These are phyloP conservation scores for Astrothelium subdiscretum DNA, from an alignment of 495 filamentous ascomycete genomes.

Conservation along the genomic window DNA sequence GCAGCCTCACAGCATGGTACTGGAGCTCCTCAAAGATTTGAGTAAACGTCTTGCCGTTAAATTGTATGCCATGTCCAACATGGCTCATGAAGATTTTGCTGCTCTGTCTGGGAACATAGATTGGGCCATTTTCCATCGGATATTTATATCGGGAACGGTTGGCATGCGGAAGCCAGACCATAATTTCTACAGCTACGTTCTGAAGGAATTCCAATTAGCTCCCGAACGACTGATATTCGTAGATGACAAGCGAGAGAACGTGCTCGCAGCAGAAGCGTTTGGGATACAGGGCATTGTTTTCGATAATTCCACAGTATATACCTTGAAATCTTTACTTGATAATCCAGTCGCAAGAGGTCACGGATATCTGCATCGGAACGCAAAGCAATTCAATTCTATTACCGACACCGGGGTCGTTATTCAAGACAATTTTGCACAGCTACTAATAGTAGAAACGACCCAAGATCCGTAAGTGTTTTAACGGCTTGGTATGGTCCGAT, in stretches of 20 bases:
- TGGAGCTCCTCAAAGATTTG: neutral
- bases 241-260: neutral
- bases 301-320: neutral
- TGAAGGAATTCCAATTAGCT: neutral
- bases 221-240: neutral
- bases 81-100: neutral
- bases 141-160: neutral
- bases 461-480: neutral
- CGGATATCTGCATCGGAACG: neutral
- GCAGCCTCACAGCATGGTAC: neutral
- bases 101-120: neutral
- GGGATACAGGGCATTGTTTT: neutral
- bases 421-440: neutral
- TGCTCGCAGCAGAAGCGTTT: neutral
- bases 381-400: neutral
- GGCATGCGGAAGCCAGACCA: neutral
- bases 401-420: neutral
- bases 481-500: neutral
- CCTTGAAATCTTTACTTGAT: neutral
- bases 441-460: neutral
- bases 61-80: neutral
- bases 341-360: neutral
- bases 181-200: neutral
- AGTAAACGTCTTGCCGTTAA: neutral
- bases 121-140: neutral